Evolutionary conservation across 441 rosid species (phyloP), one percentile per base, ranked within the genome.

Genomic region (Gossypium davidsonii): DNA sequence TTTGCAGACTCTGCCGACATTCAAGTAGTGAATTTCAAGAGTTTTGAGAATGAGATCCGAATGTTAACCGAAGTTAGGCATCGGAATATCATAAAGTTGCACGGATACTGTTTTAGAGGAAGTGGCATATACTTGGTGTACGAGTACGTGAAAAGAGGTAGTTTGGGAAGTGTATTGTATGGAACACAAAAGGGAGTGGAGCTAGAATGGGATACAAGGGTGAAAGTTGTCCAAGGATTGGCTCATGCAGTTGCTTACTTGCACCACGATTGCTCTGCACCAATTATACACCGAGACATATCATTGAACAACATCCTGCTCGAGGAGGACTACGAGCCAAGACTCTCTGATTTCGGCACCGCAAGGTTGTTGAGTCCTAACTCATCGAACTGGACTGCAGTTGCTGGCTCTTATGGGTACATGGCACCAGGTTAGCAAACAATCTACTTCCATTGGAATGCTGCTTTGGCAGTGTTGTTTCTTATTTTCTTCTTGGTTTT

Each of bases 351-450:
- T 78, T 90, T 88, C 23, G 95, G 95, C 72, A 85, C 81, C 1
- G 92, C 92, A 0, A 86, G 90, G 60, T 75, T 88, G 48, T 74
- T 88, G 81, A 75, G 63, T 44, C 49, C 81, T 1, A 71, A 78
- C 73, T 62, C 88, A 3, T 85, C 90, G 17, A 88, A 82, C 79
- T 90, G 94, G 90, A 88, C 94, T 4, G 14, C 79, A 0, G 84
- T 78, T 52, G 94, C 84, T 0, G 94, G 92, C 4, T 88, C 92
- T 11, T 90, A 83, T 62, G 94, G 94, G 69, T 86, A 90, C 80
- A 88, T 88, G 88, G 92, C 94, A 78, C 94, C 92, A 23, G 94
- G 94, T 88, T 84, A 79, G 65, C 46, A 8, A 25, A 51, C 60
- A 52, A 51, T 67, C 17, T 51, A 26, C 31, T 64, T 4, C 15